A percentile compares a stretch with the other conserved stretches of the same genome.
Evolutionary conservation across 495 filamentous ascomycete genomes (phyloP).

Genomic region (Hypomontagnella monticulosa): DNA sequence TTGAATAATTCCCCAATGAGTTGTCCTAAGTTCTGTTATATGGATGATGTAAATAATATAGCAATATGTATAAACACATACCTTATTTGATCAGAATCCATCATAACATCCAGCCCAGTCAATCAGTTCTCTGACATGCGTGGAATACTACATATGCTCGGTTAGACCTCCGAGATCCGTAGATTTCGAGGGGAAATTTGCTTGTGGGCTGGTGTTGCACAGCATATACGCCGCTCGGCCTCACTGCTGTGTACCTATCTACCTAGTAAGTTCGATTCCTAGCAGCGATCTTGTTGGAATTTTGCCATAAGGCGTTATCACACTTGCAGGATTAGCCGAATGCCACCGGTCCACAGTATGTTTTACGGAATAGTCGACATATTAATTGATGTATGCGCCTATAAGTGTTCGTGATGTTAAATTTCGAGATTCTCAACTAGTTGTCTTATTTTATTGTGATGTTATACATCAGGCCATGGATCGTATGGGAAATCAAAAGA

Average conservation of each 20-base stretch:
- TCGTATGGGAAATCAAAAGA: no score
- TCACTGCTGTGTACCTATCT: neutral
- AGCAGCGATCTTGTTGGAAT: neutral
- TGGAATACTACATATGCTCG: neutral
- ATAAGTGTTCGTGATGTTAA: no score
- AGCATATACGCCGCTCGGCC: conserved; percentile 11
- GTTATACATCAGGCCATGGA: no score
- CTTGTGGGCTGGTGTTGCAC: conserved; percentile 13
- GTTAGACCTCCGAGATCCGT: neutral
- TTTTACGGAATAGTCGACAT: neutral
- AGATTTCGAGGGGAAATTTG: neutral
- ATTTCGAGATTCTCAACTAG: no score
- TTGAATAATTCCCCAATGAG: no score
- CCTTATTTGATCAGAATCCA: no score
- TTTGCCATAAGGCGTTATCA: neutral
- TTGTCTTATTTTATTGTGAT: no score
- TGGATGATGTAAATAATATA: no score
- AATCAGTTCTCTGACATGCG: neutral
- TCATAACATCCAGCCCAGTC: no score
- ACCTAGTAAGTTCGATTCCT: conserved; percentile 2
- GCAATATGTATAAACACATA: no score
- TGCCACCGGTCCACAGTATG: neutral
- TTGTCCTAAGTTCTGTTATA: no score
- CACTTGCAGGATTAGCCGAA: neutral
- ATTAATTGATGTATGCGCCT: neutral